Percentiles rank a stretch among this genome's conserved stretches.
phyloP scores from a whole-genome alignment of 495 filamentous ascomycete genomes.

The Cercophora sp. region DNA sequence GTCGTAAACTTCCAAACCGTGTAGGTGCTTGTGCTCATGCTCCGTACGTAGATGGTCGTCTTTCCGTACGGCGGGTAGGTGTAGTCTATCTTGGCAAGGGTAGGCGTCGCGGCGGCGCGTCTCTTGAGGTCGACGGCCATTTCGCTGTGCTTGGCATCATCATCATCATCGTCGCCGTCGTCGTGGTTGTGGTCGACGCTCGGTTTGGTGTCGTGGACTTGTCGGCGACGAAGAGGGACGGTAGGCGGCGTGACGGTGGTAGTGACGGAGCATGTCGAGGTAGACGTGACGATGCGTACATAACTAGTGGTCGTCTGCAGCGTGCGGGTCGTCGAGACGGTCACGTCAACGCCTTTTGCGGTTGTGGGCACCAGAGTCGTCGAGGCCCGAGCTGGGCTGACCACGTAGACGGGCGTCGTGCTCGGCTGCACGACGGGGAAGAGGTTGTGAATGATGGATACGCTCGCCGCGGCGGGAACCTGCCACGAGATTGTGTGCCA shows the following conservation, averaged over 20 bases:
- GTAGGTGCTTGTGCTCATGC: slow-evolving; percentile 9
- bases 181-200: neutral
- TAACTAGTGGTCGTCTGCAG: neutral
- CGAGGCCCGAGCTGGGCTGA: slow-evolving; percentile 8
- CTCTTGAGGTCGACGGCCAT: neutral
- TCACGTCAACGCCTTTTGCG: neutral
- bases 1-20: neutral
- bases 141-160: neutral
- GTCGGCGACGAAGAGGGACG: neutral
- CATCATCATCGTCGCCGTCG: neutral
- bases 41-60: slow-evolving; percentile 10
- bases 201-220: neutral
- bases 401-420: slow-evolving; percentile 9
- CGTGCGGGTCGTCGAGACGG: neutral
- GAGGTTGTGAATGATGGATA: slow-evolving; percentile 6
- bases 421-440: slow-evolving; percentile 1
- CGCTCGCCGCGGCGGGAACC: slow-evolving; percentile 7
- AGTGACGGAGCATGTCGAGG: slow-evolving; percentile 4
- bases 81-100: slow-evolving; percentile 8
- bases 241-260: slow-evolving; percentile 1
- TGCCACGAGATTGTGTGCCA: slow-evolving; percentile 8
- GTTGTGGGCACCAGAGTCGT: slow-evolving; percentile 8
- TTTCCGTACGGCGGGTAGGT: slow-evolving; percentile 11
- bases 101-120: slow-evolving; percentile 3
- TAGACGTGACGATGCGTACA: neutral